These are phyloP conservation scores for Epichloe bromicola DNA, from an alignment of 2,329 filamentous ascomycete species.

Conservation along the genomic window DNA sequence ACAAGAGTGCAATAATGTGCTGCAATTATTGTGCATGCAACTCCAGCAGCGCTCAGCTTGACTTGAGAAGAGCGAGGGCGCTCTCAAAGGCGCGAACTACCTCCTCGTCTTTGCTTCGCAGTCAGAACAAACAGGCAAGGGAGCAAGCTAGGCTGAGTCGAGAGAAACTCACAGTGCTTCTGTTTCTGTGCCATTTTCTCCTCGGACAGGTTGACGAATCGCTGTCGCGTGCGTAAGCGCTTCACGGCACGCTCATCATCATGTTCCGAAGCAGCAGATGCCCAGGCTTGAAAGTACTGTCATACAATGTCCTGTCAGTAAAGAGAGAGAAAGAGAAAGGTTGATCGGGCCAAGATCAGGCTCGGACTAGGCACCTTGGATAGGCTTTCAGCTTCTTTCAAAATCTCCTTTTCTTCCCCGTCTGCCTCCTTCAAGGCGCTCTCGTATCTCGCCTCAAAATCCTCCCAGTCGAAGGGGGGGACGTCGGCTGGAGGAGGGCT, in stretches of 20 bases:
- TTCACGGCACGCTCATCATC: slow-evolving; percentile 69
- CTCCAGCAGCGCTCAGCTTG: slow-evolving; percentile 13
- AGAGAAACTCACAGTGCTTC: slow-evolving; percentile 54
- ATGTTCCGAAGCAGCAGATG: slow-evolving; percentile 53
- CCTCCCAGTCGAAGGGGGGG: slow-evolving; percentile 58
- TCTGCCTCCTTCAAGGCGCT: slow-evolving; percentile 50
- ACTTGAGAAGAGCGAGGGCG: slow-evolving; percentile 40
- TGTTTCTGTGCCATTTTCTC: slow-evolving; percentile 59
- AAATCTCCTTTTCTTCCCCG: slow-evolving; percentile 48
- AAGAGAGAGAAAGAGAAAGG: not conserved
- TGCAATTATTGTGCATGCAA: not conserved
- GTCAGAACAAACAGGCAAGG: slow-evolving; percentile 8
- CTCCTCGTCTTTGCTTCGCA: slow-evolving; percentile 25
- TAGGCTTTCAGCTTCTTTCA: slow-evolving; percentile 55
- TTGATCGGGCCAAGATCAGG: not conserved
- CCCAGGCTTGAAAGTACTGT: slow-evolving; percentile 73
- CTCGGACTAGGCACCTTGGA: slow-evolving; percentile 37
- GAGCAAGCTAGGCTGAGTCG: not conserved
- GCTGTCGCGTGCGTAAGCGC: slow-evolving; percentile 66
- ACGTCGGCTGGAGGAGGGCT: slow-evolving; percentile 37
- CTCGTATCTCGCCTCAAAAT: slow-evolving; percentile 59
- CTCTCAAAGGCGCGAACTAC: slow-evolving; percentile 52
- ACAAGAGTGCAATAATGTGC: not conserved
- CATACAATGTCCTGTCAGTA: not conserved
- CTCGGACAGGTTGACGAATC: slow-evolving; percentile 65